Conservation (phyloP, 768 basidiomycete genomes). For the Holtermannia corniformis region DNA sequence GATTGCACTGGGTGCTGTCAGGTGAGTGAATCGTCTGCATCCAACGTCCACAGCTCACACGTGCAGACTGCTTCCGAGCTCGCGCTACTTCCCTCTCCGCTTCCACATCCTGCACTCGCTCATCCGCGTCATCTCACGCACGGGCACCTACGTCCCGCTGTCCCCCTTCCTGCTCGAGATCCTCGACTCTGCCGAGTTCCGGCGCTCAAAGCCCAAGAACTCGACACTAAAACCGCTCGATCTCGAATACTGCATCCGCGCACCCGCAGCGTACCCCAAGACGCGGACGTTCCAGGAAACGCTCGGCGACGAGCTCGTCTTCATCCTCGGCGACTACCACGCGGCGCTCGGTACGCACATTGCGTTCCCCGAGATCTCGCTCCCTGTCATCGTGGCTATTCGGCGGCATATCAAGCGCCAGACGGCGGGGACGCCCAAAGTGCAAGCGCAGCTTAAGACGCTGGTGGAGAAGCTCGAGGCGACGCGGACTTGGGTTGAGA, state of each 20-base stretch:
- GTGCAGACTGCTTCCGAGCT: conserved; percentile 71
- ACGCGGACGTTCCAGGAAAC: conserved; percentile 79
- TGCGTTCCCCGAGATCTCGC: conserved; percentile 83
- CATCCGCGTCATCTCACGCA: conserved; percentile 72
- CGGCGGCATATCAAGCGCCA: conserved; percentile 61
- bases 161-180: conserved; percentile 79
- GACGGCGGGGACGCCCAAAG: conserved; percentile 33
- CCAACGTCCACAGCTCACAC: conserved; percentile 1
- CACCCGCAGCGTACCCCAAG: conserved; percentile 76
- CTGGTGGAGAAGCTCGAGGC: conserved; percentile 82
- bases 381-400: conserved; percentile 65
- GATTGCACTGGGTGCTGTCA: conserved; percentile 82
- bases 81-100: conserved; percentile 89
- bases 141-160: conserved; percentile 75
- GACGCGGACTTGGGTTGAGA: conserved; percentile 67
- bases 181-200: conserved; percentile 60
- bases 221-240: conserved; percentile 82
- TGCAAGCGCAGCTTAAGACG: conserved; percentile 52
- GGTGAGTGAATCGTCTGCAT: conserved; percentile 49
- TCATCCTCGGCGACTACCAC: conserved; percentile 66
- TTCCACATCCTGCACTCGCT: conserved; percentile 84
- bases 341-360: conserved; percentile 71
- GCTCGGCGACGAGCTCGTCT: conserved; percentile 69
- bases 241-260: conserved; percentile 74
- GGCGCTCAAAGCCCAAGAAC: conserved; percentile 60